A percentile compares a stretch with the other conserved stretches of the same genome.
These are phyloP conservation scores for Aspergillus costaricaensis DNA, from an alignment of 2,329 filamentous ascomycete species.

Conservation along the genomic window DNA sequence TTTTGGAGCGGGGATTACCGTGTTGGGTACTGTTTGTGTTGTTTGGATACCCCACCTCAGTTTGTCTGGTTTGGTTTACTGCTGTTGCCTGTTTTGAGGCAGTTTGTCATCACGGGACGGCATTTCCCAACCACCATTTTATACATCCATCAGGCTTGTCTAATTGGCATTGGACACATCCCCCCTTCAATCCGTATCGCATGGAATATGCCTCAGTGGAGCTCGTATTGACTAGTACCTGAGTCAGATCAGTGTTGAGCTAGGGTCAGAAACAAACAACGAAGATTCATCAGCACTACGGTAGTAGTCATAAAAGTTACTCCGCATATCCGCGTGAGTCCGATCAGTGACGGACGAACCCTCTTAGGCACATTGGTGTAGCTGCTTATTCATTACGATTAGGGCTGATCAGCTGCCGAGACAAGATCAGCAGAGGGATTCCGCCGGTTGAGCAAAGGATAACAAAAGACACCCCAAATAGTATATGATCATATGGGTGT, in stretches of 20 bases:
- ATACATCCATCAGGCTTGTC: no score
- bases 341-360: not conserved
- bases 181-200: not conserved
- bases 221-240: not conserved
- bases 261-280: not conserved
- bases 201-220: not conserved
- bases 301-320: not conserved
- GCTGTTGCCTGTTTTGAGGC: constrained; percentile 7
- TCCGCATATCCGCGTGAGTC: not conserved
- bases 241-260: not conserved
- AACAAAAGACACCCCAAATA: no score
- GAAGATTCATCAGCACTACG: not conserved
- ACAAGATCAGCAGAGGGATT: no score
- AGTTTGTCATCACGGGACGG: not conserved
- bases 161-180: no score
- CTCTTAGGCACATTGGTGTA: not conserved
- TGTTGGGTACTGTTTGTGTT: constrained; percentile 15
- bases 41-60: constrained; percentile 14
- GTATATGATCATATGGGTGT: no score
- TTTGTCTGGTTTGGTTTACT: constrained; percentile 7
- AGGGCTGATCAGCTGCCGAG: not conserved
- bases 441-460: no score
- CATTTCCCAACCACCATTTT: no score
- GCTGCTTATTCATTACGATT: not conserved
- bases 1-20: constrained; percentile 11